Base-by-base conservation (phyloP, 257 asterid genomes). In the Solanum medicagineum region DNA sequence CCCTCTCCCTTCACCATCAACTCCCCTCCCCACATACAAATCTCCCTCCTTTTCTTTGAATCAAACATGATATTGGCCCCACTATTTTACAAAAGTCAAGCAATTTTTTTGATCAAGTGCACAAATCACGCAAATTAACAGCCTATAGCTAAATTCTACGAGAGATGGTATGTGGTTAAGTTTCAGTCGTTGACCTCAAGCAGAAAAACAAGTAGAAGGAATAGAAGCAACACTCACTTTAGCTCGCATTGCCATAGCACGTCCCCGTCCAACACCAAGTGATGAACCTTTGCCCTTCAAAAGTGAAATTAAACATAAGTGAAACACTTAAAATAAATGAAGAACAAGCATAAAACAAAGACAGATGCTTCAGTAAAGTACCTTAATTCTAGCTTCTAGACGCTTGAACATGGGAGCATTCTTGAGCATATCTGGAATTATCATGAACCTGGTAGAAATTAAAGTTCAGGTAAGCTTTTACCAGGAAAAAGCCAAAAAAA, bases 341-440 rank as follows among this genome's bases (percentile, higher is more conserved):
- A 40, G 80, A 86, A 62, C 19, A 74, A 22, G 71, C 85, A 40
- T 63, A 40, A 66, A 85, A 36, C 65, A 32, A 17, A 29, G 74
- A 53, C 47, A 4, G 12, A 7, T 53, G 68, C 63, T 26, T 60
- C 85, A 85, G 20, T 74, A 80, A 80, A 81, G 83, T 85, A 97
- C 99, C 99, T 97, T 97, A 84, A 97, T 97, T 88, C 93, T 97
- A 88, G 98, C 92, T 86, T 97, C 98, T 91, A 95, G 89, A 26
- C 97, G 97, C 89, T 97, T 97, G 86, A 97, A 97, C 98, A 97
- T 97, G 53, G 98, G 98, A 86, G 99, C 99, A 89, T 97, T 97
- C 91, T 97, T 95, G 24, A 97, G 98, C 99, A 97, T 97, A 88
- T 95, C 98, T 0, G 99, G 99, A 42, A 96, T 97, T 32, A 97